A percentile compares a stretch with the other conserved stretches of the same genome.
phyloP scores from a whole-genome alignment of 768 basidiomycete genomes.

The Flagelloscypha sp. region DNA sequence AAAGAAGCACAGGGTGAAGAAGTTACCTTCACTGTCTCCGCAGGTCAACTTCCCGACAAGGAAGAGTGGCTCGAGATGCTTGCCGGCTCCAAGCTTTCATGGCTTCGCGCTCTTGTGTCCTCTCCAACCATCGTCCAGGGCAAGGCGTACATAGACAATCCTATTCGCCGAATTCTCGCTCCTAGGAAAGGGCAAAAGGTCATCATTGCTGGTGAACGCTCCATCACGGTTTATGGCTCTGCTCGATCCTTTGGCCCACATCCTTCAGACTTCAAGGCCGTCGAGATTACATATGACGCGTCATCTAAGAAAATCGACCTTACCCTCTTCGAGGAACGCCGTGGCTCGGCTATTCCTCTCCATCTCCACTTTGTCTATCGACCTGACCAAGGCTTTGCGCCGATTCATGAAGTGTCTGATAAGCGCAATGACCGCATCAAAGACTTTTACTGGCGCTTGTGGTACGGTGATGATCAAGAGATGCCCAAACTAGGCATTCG shows the following conservation, averaged over 20 bases:
- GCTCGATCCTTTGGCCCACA: conserved; percentile 76
- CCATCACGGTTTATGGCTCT: conserved; percentile 64
- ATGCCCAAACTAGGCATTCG: conserved; percentile 75
- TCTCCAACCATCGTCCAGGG: conserved; percentile 85
- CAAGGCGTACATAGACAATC: conserved; percentile 78
- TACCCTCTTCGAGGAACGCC: conserved; percentile 78
- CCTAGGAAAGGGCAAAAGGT: conserved; percentile 78
- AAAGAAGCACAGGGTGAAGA: conserved; percentile 33
- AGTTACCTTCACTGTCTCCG: conserved; percentile 35
- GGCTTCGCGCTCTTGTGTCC: conserved; percentile 80
- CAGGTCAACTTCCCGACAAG: conserved; percentile 55
- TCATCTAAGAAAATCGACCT: conserved; percentile 54
- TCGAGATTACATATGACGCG: conserved; percentile 58
- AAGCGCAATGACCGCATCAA: conserved; percentile 89
- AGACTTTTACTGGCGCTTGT: conserved; percentile 96
- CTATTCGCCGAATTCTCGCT: conserved; percentile 75
- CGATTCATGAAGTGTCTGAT: conserved; percentile 83
- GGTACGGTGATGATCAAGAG: conserved; percentile 83
- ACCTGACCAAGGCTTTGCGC: conserved; percentile 81
- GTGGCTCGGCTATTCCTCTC: conserved; percentile 68
- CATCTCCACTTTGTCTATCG: conserved; percentile 77
- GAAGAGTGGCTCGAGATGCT: conserved; percentile 77
- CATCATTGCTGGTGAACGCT: conserved; percentile 49
- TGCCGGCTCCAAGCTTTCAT: conserved; percentile 73
- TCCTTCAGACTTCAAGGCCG: conserved; percentile 69